A percentile compares a stretch with the other conserved stretches of the same genome.
Evolutionary conservation across 495 filamentous ascomycete genomes (phyloP).

Genomic region (Penicillium salamii): DNA sequence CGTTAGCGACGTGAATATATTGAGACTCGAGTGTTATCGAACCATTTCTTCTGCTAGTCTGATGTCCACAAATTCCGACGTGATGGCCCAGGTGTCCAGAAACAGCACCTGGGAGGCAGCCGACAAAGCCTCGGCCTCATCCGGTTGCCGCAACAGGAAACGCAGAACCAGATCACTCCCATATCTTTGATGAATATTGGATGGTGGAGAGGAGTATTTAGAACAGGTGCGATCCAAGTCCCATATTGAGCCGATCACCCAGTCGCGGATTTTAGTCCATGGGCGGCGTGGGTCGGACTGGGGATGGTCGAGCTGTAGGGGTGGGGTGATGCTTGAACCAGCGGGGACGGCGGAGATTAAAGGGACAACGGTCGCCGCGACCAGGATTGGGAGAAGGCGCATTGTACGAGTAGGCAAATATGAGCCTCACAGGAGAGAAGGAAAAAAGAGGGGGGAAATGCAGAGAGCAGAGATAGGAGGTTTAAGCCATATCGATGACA

Average conservation of each 20-base stretch:
- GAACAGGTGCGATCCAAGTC: conserved; percentile 35
- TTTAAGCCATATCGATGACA: conserved; percentile 5
- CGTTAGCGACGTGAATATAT: conserved; percentile 2
- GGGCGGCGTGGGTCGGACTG: conserved; percentile 34
- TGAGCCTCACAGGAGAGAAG: too few species aligned
- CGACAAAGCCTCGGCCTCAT: conserved; percentile 70
- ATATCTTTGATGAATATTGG: conserved; percentile 63
- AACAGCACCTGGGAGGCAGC: conserved; percentile 72
- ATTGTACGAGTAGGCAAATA: conserved; percentile 6
- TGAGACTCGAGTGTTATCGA: conserved; percentile 19
- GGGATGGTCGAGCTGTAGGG: conserved; percentile 35
- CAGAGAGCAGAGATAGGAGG: neutral
- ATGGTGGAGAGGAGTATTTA: conserved; percentile 31
- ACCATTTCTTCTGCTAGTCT: conserved; percentile 75
- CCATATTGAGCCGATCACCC: conserved; percentile 63
- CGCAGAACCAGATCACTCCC: conserved; percentile 80
- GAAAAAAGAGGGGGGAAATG: neutral
- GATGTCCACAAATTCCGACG: conserved; percentile 82
- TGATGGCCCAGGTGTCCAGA: conserved; percentile 88
- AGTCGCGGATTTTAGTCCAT: conserved; percentile 61
- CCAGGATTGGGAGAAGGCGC: conserved; percentile 25
- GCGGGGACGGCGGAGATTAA: conserved; percentile 38
- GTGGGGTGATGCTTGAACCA: conserved; percentile 41
- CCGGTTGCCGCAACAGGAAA: conserved; percentile 69
- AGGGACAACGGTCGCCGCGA: conserved; percentile 23